A percentile compares a stretch with the other conserved stretches of the same genome.
Conservation (phyloP, 345 rosid genomes). For the Bretschneidera sinensis region DNA sequence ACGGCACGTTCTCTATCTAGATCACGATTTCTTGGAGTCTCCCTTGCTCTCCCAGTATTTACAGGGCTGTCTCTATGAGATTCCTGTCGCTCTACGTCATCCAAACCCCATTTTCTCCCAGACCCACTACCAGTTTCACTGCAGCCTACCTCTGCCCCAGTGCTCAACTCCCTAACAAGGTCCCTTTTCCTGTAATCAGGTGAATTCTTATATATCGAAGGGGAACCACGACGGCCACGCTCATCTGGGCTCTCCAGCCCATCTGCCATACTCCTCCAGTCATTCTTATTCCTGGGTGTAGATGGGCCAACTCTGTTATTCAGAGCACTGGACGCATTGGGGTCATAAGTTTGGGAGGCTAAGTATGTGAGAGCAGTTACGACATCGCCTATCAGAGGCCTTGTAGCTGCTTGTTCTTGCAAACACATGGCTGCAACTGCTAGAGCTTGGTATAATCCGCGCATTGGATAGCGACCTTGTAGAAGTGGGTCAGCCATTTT, state of each 20-base stretch:
- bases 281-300: constrained; percentile 62
- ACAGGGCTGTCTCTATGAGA: constrained; percentile 74
- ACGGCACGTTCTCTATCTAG: constrained; percentile 95
- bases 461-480: constrained; percentile 87
- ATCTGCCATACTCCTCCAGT: constrained; percentile 51
- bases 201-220: constrained; percentile 68
- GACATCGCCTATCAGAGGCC: constrained; percentile 93
- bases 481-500: constrained; percentile 93
- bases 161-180: constrained; percentile 45
- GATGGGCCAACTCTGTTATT: constrained; percentile 69
- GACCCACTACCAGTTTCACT: constrained; percentile 72
- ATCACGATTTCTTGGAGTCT: constrained; percentile 71
- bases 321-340: constrained; percentile 46
- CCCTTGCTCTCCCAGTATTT: constrained; percentile 59
- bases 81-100: constrained; percentile 58
- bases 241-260: constrained; percentile 77
- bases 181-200: constrained; percentile 81
- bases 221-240: constrained; percentile 57
- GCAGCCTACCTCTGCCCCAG: constrained; percentile 47
- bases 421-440: constrained; percentile 99
- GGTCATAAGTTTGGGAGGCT: constrained; percentile 90
- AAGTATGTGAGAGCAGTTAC: constrained; percentile 94
- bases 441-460: constrained; percentile 96
- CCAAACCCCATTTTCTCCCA: constrained; percentile 72
- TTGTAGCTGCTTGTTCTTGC: constrained; percentile 94